A percentile compares a stretch with the other conserved stretches of the same genome.
Conservation (phyloP, 2,329 filamentous ascomycete species). For the Xylariaceae sp. region DNA sequence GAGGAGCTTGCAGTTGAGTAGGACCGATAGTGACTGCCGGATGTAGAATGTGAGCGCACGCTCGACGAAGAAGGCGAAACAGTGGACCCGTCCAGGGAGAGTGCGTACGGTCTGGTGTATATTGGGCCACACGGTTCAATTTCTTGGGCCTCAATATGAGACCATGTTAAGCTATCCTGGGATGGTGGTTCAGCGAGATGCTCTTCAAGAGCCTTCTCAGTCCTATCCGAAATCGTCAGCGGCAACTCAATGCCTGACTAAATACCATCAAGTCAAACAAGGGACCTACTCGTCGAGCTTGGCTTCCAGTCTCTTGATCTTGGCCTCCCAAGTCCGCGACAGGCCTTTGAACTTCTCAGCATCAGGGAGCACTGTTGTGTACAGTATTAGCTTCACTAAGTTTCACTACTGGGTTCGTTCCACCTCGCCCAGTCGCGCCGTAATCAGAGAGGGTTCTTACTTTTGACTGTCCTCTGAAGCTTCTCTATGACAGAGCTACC, state of each 20-base stretch:
- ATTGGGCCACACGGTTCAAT: constrained; percentile 23
- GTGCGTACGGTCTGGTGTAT: constrained; percentile 12
- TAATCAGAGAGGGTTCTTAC: constrained; percentile 2
- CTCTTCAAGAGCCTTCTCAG: constrained; percentile 17
- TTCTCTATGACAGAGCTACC: constrained; percentile 23
- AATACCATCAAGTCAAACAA: background rate
- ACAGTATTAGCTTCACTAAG: too few species aligned
- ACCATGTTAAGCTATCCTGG: constrained; percentile 21
- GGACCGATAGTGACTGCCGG: constrained; percentile 11
- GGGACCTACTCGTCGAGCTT: constrained; percentile 22
- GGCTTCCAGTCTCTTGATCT: constrained; percentile 22
- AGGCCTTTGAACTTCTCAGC: constrained; percentile 22
- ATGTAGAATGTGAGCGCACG: constrained; percentile 18
- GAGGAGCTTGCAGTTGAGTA: constrained; percentile 22
- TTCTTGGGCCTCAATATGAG: constrained; percentile 21
- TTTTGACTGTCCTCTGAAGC: constrained; percentile 23
- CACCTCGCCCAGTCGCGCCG: too few species aligned
- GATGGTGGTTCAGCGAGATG: constrained; percentile 14
- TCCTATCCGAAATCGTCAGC: constrained; percentile 1
- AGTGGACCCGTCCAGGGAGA: constrained; percentile 12
- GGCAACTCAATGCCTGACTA: too few species aligned
- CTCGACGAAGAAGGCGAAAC: constrained; percentile 23
- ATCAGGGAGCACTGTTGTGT: constrained; percentile 19
- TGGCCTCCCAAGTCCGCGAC: constrained; percentile 21
- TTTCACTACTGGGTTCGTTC: too few species aligned